Percentiles rank a stretch among this genome's conserved stretches.
Evolutionary conservation across 2,329 filamentous ascomycete species (phyloP).

Genomic region (Sarocladiaceae sp.): DNA sequence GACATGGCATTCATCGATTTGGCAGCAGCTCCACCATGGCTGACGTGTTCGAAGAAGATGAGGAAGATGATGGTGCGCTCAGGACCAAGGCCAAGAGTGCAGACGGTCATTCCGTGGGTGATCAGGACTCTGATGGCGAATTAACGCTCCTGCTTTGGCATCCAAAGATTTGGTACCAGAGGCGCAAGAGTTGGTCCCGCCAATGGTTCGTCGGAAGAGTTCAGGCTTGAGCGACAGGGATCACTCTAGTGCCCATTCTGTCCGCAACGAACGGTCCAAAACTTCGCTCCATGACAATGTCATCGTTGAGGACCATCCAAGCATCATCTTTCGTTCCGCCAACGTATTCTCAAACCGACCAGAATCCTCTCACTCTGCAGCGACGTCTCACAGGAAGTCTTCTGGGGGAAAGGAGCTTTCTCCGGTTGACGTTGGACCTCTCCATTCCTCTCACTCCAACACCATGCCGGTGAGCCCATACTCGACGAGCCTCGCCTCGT

Average conservation of each 20-base stretch:
- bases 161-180: slow-evolving; percentile 19
- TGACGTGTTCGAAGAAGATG: slow-evolving; percentile 83
- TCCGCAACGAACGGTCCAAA: slow-evolving; percentile 45
- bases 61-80: slow-evolving; percentile 53
- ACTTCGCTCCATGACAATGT: slow-evolving; percentile 49
- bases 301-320: slow-evolving; percentile 42
- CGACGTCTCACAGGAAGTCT: slow-evolving; percentile 40
- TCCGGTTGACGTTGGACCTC: slow-evolving; percentile 46
- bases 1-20: slow-evolving; percentile 56
- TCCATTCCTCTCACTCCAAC: slow-evolving; percentile 39
- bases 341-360: slow-evolving; percentile 26
- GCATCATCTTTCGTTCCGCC: slow-evolving; percentile 34
- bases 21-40: slow-evolving; percentile 72
- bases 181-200: slow-evolving; percentile 16
- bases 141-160: slow-evolving; percentile 25
- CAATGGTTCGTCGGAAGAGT: slow-evolving; percentile 36
- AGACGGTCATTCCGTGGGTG: slow-evolving; percentile 37
- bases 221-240: slow-evolving; percentile 40
- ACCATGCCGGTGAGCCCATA: slow-evolving; percentile 58
- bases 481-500: slow-evolving; percentile 59
- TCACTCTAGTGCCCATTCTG: slow-evolving; percentile 18
- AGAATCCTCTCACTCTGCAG: slow-evolving; percentile 35
- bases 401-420: slow-evolving; percentile 40
- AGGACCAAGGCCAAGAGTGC: slow-evolving; percentile 37
- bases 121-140: slow-evolving; percentile 42